A percentile compares a stretch with the other conserved stretches of the same genome.
Conservation (phyloP, 2,329 filamentous ascomycete genomes). For the Aspergillus sp. region DNA sequence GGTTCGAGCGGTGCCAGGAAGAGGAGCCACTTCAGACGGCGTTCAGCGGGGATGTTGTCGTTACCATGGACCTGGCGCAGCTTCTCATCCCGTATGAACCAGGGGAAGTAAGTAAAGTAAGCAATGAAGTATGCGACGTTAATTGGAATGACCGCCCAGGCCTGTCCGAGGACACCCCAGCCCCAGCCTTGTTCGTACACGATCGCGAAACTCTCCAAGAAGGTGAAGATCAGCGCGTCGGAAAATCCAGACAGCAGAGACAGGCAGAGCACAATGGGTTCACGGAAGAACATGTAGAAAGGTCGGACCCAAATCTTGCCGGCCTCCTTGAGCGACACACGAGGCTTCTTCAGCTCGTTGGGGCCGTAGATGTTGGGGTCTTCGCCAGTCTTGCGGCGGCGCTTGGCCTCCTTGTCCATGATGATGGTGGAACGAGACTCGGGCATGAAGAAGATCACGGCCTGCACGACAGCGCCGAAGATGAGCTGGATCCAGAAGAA, state of each 20-base stretch:
- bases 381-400: slow-evolving; percentile 44
- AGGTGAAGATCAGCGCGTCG: slow-evolving; percentile 65
- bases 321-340: slow-evolving; percentile 41
- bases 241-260: slow-evolving; percentile 67
- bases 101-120: slow-evolving; percentile 51
- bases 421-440: slow-evolving; percentile 55
- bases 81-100: slow-evolving; percentile 39
- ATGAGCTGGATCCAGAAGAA: slow-evolving; percentile 59
- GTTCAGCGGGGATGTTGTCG: slow-evolving; percentile 55
- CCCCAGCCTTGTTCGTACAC: slow-evolving; percentile 55
- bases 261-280: slow-evolving; percentile 65
- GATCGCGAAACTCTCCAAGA: slow-evolving; percentile 53
- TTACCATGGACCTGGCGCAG: slow-evolving; percentile 41
- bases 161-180: slow-evolving; percentile 54
- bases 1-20: slow-evolving; percentile 58
- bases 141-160: slow-evolving; percentile 62
- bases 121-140: slow-evolving; percentile 62
- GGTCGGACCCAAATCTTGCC: slow-evolving; percentile 54
- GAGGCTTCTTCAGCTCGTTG: slow-evolving; percentile 41
- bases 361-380: slow-evolving; percentile 63
- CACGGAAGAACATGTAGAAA: slow-evolving; percentile 66
- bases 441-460: slow-evolving; percentile 46
- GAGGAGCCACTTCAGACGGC: slow-evolving; percentile 61
- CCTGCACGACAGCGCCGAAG: slow-evolving; percentile 50
- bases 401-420: slow-evolving; percentile 54